A percentile compares a stretch with the other conserved stretches of the same genome.
Evolutionary conservation across 495 filamentous ascomycete species (phyloP).

Genomic region (Cryomyces antarcticus): DNA sequence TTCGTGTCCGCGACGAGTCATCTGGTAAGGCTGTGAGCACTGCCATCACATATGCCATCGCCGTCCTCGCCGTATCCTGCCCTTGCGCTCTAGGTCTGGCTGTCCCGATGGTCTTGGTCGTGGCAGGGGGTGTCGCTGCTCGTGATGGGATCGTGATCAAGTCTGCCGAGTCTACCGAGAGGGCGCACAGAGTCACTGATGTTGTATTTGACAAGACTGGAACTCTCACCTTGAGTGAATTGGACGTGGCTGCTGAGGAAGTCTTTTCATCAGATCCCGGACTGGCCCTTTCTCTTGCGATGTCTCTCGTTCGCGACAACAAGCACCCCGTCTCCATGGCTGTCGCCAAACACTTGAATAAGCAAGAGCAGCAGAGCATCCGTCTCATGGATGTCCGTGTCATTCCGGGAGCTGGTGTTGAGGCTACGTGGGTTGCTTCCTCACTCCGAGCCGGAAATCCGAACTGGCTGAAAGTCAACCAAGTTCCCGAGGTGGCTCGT

Average conservation of each 20-base stretch:
- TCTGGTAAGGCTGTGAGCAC: constrained; percentile 29
- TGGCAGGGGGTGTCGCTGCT: constrained; percentile 48
- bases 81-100: constrained; percentile 67
- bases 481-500: constrained; percentile 21
- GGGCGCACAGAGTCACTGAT: constrained; percentile 37
- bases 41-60: constrained; percentile 60
- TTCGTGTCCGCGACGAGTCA: constrained; percentile 20
- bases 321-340: constrained; percentile 50
- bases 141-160: constrained; percentile 51
- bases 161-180: constrained; percentile 40
- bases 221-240: constrained; percentile 44
- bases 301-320: constrained; percentile 29
- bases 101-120: constrained; percentile 63
- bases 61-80: constrained; percentile 57
- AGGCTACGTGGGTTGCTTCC: constrained; percentile 15
- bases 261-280: not conserved
- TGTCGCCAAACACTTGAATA: constrained; percentile 23
- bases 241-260: constrained; percentile 11
- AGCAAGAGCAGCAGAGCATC: not conserved
- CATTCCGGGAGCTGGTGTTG: constrained; percentile 32
- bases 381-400: constrained; percentile 14
- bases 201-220: constrained; percentile 79
- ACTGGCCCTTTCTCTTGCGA: constrained; percentile 16
- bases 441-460: constrained; percentile 39
- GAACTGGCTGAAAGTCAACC: constrained; percentile 30